Percentiles rank a stretch among this genome's conserved stretches.
Conservation (phyloP, 2,329 filamentous ascomycete genomes). For the Ramularia endophylla region DNA sequence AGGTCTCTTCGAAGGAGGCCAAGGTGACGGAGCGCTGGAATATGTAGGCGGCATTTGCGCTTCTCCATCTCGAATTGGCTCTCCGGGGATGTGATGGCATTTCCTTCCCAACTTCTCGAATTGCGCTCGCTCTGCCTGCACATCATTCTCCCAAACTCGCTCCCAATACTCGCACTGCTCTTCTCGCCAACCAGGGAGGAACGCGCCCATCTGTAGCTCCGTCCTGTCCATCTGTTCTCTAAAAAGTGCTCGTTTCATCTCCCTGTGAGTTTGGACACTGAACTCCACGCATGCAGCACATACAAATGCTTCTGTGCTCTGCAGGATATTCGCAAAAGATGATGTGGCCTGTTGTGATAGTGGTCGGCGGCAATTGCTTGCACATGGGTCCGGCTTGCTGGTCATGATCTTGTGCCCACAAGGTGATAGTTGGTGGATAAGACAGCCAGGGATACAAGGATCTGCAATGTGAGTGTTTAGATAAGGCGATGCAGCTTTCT, state of each 20-base stretch:
- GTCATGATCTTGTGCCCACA: slow-evolving; percentile 21
- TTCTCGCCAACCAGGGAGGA: slow-evolving; percentile 7
- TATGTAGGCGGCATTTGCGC: background rate
- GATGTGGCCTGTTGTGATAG: background rate
- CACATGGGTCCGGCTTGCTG: slow-evolving; percentile 9
- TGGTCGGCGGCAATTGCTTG: slow-evolving; percentile 12
- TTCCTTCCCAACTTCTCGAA: slow-evolving; percentile 11
- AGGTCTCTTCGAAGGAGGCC: slow-evolving; percentile 4
- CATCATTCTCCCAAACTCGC: slow-evolving; percentile 15
- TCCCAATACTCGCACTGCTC: slow-evolving; percentile 6
- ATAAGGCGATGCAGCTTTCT: slow-evolving; percentile 2
- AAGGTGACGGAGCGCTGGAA: slow-evolving; percentile 1
- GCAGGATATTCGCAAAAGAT: background rate
- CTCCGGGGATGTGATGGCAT: slow-evolving; percentile 10
- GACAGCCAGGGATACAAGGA: slow-evolving; percentile 7
- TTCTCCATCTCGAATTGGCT: slow-evolving; percentile 5
- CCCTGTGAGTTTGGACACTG: slow-evolving; percentile 10
- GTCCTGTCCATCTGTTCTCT: slow-evolving; percentile 3
- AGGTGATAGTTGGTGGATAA: slow-evolving; percentile 10
- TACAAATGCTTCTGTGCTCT: slow-evolving; percentile 8
- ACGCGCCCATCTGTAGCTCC: slow-evolving; percentile 10
- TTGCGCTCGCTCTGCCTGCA: slow-evolving; percentile 8
- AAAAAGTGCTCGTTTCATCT: slow-evolving; percentile 11
- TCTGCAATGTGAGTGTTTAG: slow-evolving; percentile 10
- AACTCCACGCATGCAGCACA: slow-evolving; percentile 16